Evolutionary conservation across 1,139 yeast species (phyloP).

Genomic region (Blastobotrys ciferrii): DNA sequence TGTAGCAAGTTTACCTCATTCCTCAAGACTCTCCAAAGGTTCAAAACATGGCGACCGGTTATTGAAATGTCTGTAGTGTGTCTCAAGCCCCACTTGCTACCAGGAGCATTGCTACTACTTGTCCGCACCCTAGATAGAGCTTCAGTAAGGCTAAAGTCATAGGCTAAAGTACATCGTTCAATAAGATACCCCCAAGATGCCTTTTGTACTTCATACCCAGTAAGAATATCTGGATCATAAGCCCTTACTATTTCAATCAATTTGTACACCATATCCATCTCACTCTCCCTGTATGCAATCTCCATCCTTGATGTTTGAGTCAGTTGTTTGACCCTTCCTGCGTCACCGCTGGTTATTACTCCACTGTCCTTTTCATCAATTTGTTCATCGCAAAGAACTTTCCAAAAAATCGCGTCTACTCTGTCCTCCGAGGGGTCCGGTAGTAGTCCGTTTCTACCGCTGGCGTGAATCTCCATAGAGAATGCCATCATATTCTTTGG

Average conservation of each 20-base stretch:
- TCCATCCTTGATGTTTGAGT: conserved; percentile 17
- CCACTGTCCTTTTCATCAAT: conserved; percentile 26
- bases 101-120: conserved; percentile 21
- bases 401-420: conserved; percentile 61
- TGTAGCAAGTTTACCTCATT: conserved; percentile 60
- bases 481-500: conserved; percentile 47
- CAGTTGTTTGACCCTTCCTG: conserved; percentile 13
- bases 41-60: conserved; percentile 78
- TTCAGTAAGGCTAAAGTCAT: conserved; percentile 52
- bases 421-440: conserved; percentile 72
- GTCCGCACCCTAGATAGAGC: conserved; percentile 44
- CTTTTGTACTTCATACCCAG: conserved; percentile 81
- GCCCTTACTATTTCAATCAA: conserved; percentile 55
- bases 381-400: conserved; percentile 31
- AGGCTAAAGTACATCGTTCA: conserved; percentile 53
- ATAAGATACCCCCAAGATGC: conserved; percentile 87
- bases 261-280: conserved; percentile 53
- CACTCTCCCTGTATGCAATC: conserved; percentile 43
- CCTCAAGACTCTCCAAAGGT: conserved; percentile 77
- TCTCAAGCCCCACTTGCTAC: conserved; percentile 75
- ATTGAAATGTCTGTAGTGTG: conserved; percentile 69
- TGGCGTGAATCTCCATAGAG: conserved; percentile 65
- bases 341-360: conserved; percentile 24
- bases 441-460: conserved; percentile 46
- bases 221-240: conserved; percentile 82